Percentiles rank a stretch among this genome's conserved stretches.
Evolutionary conservation across 768 basidiomycete genomes (phyloP).

Genomic region (Asterophora lycoperdoides): DNA sequence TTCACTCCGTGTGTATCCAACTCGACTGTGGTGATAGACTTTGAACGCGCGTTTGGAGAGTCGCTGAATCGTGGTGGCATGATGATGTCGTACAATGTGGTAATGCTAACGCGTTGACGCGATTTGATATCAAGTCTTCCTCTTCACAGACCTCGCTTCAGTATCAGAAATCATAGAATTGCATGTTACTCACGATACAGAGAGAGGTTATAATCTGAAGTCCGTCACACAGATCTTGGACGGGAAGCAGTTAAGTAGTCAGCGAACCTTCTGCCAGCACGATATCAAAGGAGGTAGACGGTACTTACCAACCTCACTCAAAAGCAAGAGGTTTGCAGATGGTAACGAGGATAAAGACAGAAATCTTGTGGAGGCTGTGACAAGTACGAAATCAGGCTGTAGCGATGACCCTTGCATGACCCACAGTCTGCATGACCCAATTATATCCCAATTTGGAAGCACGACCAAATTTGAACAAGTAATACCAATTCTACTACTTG

Average conservation of each 20-base stretch:
- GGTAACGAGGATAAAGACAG: not conserved
- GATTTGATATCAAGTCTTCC: not conserved
- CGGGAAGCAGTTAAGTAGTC: not conserved
- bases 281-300: too few relatives aligned
- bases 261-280: not conserved
- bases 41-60: slow-evolving; percentile 76
- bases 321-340: not conserved
- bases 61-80: slow-evolving; percentile 45
- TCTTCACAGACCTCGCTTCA: not conserved
- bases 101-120: too few relatives aligned
- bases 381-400: too few relatives aligned
- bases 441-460: not conserved
- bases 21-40: slow-evolving; percentile 75
- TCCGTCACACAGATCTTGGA: not conserved
- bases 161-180: not conserved
- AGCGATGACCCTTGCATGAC: too few relatives aligned
- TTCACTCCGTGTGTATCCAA: slow-evolving; percentile 75
- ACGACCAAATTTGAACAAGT: too few relatives aligned
- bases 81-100: slow-evolving; percentile 1
- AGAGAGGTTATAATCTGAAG: not conserved
- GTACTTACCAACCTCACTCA: too few relatives aligned
- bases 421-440: too few relatives aligned
- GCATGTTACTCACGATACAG: slow-evolving; percentile 1
- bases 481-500: too few relatives aligned
- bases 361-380: not conserved